These are phyloP conservation scores for Cyberlindnera petersonii DNA, from an alignment of 805 yeast genomes.

Conservation along the genomic window DNA sequence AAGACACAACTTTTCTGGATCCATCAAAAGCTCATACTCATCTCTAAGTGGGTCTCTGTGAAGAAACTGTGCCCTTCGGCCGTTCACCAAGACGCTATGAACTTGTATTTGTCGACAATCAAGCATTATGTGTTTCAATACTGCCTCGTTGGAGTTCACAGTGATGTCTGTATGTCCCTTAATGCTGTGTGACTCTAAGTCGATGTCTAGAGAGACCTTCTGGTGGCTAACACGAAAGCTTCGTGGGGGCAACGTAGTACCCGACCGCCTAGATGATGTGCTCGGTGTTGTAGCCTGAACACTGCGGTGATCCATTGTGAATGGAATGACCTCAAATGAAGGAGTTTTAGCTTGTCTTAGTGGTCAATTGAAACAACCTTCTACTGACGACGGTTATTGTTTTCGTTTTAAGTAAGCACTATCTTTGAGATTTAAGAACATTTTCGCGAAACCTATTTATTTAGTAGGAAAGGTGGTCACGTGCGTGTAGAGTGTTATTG, in stretches of 20 bases:
- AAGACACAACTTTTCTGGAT: slow-evolving; percentile 10
- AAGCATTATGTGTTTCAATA: slow-evolving; percentile 55
- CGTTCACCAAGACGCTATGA: slow-evolving; percentile 60
- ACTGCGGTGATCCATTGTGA: slow-evolving; percentile 20
- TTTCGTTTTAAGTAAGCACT: no score
- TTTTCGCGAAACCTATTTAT: no score
- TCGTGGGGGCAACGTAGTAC: slow-evolving; percentile 4
- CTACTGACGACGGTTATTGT: not conserved
- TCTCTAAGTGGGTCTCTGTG: slow-evolving; percentile 50
- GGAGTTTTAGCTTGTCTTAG: no score
- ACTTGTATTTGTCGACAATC: slow-evolving; percentile 79
- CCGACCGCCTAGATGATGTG: slow-evolving; percentile 7
- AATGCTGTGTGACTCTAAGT: slow-evolving; percentile 55
- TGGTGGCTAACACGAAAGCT: slow-evolving; percentile 77
- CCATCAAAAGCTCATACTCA: slow-evolving; percentile 34
- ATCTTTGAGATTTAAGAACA: no score
- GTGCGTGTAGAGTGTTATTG: no score
- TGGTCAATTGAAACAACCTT: no score
- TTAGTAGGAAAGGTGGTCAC: no score
- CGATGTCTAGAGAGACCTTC: slow-evolving; percentile 74
- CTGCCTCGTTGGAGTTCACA: slow-evolving; percentile 62
- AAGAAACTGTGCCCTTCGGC: slow-evolving; percentile 49
- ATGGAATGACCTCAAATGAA: no score
- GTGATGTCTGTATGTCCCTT: slow-evolving; percentile 81
- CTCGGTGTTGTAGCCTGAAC: slow-evolving; percentile 20